phyloP scores from a whole-genome alignment of 2,329 filamentous ascomycete species.

The Fusarium bulbicola region DNA sequence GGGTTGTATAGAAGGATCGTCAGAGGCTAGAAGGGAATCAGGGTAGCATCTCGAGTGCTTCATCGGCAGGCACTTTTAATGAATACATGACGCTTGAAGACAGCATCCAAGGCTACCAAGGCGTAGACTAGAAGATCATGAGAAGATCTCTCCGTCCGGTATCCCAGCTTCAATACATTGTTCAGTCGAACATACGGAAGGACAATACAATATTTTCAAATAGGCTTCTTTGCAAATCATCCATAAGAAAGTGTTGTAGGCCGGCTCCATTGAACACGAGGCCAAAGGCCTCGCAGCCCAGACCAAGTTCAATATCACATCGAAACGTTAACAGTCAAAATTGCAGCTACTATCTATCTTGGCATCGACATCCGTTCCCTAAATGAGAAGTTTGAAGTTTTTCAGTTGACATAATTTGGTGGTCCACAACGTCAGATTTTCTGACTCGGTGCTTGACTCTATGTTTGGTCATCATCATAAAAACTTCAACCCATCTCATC shows the following conservation, averaged over 20 bases:
- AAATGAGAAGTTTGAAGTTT: conserved; percentile 37
- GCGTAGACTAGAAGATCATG: not conserved
- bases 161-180: not conserved
- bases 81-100: not conserved
- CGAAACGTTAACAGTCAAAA: not conserved
- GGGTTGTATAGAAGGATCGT: not conserved
- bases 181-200: not conserved
- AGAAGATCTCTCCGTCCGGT: not conserved
- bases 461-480: conserved; percentile 91
- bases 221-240: not conserved
- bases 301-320: not conserved
- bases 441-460: conserved; percentile 97
- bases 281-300: too few relatives aligned
- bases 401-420: conserved; percentile 47
- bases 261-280: not conserved
- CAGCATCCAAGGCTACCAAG: not conserved
- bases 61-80: not conserved
- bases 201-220: not conserved
- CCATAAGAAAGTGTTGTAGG: not conserved
- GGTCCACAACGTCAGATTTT: conserved; percentile 46
- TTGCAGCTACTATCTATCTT: not conserved
- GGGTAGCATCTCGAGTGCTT: not conserved
- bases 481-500: conserved; percentile 60
- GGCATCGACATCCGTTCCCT: not conserved
- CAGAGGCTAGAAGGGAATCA: not conserved